A percentile compares a stretch with the other conserved stretches of the same genome.
Conservation (phyloP, 768 basidiomycete genomes). For the Serendipita vermifera region DNA sequence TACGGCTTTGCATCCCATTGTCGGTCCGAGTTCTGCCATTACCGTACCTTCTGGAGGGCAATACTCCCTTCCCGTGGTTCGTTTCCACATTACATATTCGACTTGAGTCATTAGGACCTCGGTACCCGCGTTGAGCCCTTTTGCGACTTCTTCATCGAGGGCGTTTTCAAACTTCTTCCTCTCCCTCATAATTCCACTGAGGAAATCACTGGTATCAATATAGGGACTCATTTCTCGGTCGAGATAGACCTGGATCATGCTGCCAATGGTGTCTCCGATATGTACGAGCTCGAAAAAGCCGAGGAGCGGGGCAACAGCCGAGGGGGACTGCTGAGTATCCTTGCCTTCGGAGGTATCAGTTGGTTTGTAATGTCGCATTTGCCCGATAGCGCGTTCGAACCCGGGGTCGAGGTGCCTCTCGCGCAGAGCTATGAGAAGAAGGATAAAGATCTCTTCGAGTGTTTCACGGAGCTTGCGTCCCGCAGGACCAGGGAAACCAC, state of each 20-base stretch:
- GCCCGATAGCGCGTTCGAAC: constrained; percentile 76
- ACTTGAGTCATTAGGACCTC: constrained; percentile 95
- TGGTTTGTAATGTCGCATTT: constrained; percentile 84
- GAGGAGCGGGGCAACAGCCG: constrained; percentile 78
- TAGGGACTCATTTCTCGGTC: constrained; percentile 86
- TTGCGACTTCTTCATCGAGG: constrained; percentile 87
- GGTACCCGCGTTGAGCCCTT: constrained; percentile 87
- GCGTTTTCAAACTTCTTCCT: constrained; percentile 93
- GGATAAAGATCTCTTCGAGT: constrained; percentile 85
- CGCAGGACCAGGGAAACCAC: constrained; percentile 72
- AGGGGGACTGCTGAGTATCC: constrained; percentile 55
- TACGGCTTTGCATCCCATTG: constrained; percentile 76
- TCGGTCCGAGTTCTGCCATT: constrained; percentile 65
- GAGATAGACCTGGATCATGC: constrained; percentile 96
- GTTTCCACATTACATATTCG: constrained; percentile 77
- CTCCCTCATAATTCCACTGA: constrained; percentile 85
- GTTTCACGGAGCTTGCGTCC: constrained; percentile 83
- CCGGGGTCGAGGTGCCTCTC: constrained; percentile 71
- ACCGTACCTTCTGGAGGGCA: constrained; percentile 72
- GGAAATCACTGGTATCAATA: constrained; percentile 86
- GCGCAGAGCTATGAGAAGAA: constrained; percentile 63
- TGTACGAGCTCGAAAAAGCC: constrained; percentile 98
- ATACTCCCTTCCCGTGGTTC: constrained; percentile 77
- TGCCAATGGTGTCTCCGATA: constrained; percentile 92
- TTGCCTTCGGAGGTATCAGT: neutral